Base-by-base conservation (phyloP, 2,329 filamentous ascomycete genomes). In the Aspergillus ochraceoroseus region DNA sequence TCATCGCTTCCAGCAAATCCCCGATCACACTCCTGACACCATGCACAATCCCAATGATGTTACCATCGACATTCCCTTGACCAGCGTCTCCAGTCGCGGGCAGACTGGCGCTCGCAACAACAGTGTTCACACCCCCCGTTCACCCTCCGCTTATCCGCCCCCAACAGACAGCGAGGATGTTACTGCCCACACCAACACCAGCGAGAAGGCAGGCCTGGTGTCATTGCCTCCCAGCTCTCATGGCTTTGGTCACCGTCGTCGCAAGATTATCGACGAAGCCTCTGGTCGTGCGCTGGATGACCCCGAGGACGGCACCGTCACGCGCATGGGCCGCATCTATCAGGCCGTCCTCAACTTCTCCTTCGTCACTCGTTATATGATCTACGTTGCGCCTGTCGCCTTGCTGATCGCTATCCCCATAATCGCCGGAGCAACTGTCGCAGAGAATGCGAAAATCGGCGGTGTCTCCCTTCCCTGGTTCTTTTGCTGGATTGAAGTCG, bases 401-500 rank as follows among this genome's bases (percentile, higher is more conserved):
- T 43, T 73, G 4, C 50, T 76, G n/a, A 70, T 83, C 41, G 77
- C 79, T 2, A 67, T 82, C 27, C 79, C 79, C 4, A 81, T 83
- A 48, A 74, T 82, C 44, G 64, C 82, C 11, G 76, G 77, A n/a
- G 74, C 73, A 4, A 76, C 73, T 0, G 70, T 56, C 23, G 68
- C 71, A 19, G 54, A 58, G 20, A 43, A 68, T 32, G 71, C 72
- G 5, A 66, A 61, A 18, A 75, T 81, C 47, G 75, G 74, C 11
- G 72, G 72, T 14, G 76, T 81, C 3, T 63, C 70, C 5, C 68
- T 80, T 27, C 66, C 74, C 38, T 79, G 74, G 70, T 77, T 83
- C 62, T 83, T 80, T 63, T 71, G 72, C 12, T 83, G 79, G 79
- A 65, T 82, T 25, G 78, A 82, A 58, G 71, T 82, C 32, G 68